Base-by-base conservation (phyloP, 352 stramenopile species). In the Lagenidium giganteum region DNA sequence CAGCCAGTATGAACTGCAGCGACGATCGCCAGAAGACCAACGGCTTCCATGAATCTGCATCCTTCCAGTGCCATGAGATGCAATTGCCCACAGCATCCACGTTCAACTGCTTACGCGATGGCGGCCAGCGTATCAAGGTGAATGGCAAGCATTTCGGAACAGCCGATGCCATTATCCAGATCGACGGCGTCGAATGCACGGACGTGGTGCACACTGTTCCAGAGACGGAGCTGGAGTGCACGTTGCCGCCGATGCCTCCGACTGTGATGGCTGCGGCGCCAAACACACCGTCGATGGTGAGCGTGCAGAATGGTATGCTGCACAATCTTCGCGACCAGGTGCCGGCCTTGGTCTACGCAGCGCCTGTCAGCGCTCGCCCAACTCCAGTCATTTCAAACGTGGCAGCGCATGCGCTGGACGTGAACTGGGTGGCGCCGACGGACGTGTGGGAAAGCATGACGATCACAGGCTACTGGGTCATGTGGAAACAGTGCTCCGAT, bases 381-480 rank as follows among this genome's bases (percentile, higher is more conserved):
- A 38, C 38, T 14, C 69, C 84, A 14, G 35, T 54, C 5, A 44
- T 90, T 14, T 84, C 76, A 2, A 96, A 97, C 49, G 51, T 96
- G 14, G 86, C 76, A 8, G 57, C 83, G 0, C 63, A 78, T 21
- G 68, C 67, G 20, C 34, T 96, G 20, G 87, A 96, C 47, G 59
- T 95, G 17, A 86, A 80, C 25, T 97, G 87, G 85, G n/a, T 48
- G 3, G 40, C 80, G 13, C 70, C 76, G 6, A 43, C 22, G n/a
- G 58, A 72, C 45, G 38, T 87, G 8, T 95, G 71, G 76, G 67
- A 84, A 11, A 63, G 59, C 20, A 82, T 95, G 64, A 83, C 80
- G 4, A 69, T 83, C 41, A 96, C 88, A 3, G 87, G 87, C 4
- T 96, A 96, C 49, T 60, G 51, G 5, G 54, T 96, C 11, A 55